A percentile compares a stretch with the other conserved stretches of the same genome.
These are phyloP conservation scores for Aspergillus amoenus DNA, from an alignment of 2,329 filamentous ascomycete species.

Conservation along the genomic window DNA sequence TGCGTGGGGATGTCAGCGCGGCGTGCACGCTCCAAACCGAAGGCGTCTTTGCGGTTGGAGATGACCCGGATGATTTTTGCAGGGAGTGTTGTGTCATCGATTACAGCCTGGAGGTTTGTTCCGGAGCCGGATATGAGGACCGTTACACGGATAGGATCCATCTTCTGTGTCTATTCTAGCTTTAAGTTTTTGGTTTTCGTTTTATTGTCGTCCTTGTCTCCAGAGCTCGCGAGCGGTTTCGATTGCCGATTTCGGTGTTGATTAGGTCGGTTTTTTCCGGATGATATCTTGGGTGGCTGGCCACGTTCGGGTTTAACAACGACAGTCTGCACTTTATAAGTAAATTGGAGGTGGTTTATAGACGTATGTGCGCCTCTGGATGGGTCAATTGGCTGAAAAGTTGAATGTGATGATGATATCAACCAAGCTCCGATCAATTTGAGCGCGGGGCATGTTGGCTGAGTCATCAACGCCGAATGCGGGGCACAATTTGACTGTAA, in stretches of 20 bases:
- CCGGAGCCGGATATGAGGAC: constrained; percentile 73
- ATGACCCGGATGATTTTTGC: constrained; percentile 63
- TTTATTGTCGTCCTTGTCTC: neutral
- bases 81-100: constrained; percentile 58
- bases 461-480: constrained; percentile 2
- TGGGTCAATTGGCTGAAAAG: neutral
- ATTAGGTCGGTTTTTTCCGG: neutral
- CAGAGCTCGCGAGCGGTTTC: neutral
- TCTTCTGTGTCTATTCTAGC: constrained; percentile 12
- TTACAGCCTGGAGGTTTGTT: constrained; percentile 76
- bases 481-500: neutral
- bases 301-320: neutral
- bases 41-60: constrained; percentile 64
- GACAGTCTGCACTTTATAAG: neutral
- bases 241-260: neutral
- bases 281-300: neutral
- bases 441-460: constrained; percentile 1
- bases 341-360: neutral
- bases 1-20: constrained; percentile 66
- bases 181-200: neutral
- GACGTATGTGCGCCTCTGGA: neutral
- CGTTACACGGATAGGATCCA: constrained; percentile 53
- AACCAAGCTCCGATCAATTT: neutral
- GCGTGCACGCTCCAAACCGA: constrained; percentile 62
- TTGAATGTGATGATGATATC: neutral